phyloP scores from a whole-genome alignment of 495 filamentous ascomycete genomes.

The Penicillium arizonense region DNA sequence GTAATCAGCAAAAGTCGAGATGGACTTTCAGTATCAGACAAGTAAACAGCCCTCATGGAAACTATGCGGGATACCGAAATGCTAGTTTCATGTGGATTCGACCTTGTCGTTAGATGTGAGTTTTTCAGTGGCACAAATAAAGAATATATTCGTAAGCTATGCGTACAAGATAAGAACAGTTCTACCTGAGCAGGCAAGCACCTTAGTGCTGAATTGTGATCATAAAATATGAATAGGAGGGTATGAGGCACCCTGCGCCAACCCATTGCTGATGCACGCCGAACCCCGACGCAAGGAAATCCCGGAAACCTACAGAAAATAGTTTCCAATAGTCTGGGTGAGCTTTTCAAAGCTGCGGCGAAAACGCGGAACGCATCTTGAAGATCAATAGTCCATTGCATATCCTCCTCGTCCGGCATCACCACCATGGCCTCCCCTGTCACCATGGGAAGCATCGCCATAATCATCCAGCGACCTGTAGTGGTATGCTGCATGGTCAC shows the following conservation, averaged over 20 bases:
- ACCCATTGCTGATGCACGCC: slow-evolving; percentile 2
- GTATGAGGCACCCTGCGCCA: not conserved
- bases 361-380: not conserved
- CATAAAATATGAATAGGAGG: not conserved
- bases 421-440: slow-evolving; percentile 19
- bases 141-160: too few species aligned
- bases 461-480: slow-evolving; percentile 44
- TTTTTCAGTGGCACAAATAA: too few species aligned
- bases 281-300: not conserved
- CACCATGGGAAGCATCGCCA: slow-evolving; percentile 28
- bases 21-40: too few species aligned
- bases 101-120: too few species aligned
- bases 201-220: not conserved
- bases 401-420: slow-evolving; percentile 16
- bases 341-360: not conserved
- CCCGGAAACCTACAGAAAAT: not conserved
- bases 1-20: too few species aligned
- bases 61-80: too few species aligned
- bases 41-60: too few species aligned
- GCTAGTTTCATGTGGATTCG: too few species aligned
- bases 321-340: not conserved
- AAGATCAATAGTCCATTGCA: slow-evolving; percentile 41
- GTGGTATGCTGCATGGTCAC: slow-evolving; percentile 34
- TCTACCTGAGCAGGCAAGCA: not conserved
- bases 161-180: too few species aligned